These are phyloP conservation scores for Metarhizium rileyi DNA, from an alignment of 2,329 filamentous ascomycete species.

Conservation along the genomic window DNA sequence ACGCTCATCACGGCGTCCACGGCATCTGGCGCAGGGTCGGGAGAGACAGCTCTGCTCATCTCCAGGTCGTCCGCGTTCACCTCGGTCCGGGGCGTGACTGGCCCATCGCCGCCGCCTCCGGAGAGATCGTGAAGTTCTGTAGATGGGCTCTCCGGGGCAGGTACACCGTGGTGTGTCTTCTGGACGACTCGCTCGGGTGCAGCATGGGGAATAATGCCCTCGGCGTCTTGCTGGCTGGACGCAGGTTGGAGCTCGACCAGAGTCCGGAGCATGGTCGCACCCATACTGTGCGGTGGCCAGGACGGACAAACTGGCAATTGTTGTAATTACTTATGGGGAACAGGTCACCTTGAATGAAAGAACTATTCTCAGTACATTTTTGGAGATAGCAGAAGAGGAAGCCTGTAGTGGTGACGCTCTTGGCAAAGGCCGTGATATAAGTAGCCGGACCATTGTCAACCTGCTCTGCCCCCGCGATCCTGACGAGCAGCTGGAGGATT, in stretches of 20 bases:
- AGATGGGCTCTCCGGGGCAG: constrained; percentile 15
- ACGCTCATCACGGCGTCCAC: constrained; percentile 45
- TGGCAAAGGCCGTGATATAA: not conserved
- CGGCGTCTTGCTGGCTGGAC: constrained; percentile 6
- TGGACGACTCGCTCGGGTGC: constrained; percentile 27
- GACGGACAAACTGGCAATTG: not conserved
- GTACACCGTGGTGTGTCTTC: constrained; percentile 29
- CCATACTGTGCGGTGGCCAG: constrained; percentile 16
- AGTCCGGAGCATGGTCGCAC: constrained; percentile 21
- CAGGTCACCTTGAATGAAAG: no score
- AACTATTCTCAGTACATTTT: no score
- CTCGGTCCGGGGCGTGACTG: not conserved
- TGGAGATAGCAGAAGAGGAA: no score
- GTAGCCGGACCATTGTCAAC: not conserved
- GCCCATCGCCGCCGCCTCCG: not conserved
- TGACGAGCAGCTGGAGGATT: not conserved
- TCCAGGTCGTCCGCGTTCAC: constrained; percentile 31
- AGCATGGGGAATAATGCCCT: constrained; percentile 14
- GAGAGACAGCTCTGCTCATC: constrained; percentile 42
- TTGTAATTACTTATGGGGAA: not conserved
- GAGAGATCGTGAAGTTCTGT: constrained; percentile 20
- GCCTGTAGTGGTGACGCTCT: no score
- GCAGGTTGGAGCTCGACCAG: constrained; percentile 23
- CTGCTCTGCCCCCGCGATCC: not conserved
- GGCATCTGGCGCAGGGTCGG: constrained; percentile 23